phyloP scores from a whole-genome alignment of 2,329 filamentous ascomycete species.

The Monilinia aucupariae region DNA sequence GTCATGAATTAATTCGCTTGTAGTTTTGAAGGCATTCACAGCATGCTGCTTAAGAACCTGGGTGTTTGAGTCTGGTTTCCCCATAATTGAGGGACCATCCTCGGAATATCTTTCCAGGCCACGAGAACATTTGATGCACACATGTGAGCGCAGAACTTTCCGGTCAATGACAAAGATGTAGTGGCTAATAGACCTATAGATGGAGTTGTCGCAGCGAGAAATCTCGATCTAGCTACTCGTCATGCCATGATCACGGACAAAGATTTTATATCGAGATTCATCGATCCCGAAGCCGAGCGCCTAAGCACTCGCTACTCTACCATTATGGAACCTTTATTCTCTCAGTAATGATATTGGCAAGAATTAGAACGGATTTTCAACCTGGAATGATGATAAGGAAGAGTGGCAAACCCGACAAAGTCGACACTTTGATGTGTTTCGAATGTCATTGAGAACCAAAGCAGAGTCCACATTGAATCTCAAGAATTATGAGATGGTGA shows the following conservation, averaged over 20 bases:
- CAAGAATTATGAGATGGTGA: conserved; percentile 21
- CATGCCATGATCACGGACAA: conserved; percentile 4
- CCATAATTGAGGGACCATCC: conserved; percentile 8
- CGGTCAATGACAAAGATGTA: background rate
- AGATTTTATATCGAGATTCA: background rate
- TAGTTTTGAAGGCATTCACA: conserved; percentile 1
- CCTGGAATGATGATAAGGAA: conserved; percentile 15
- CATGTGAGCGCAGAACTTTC: conserved; percentile 14
- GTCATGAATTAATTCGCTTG: background rate
- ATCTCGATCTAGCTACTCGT: conserved; percentile 18
- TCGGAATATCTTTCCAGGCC: conserved; percentile 5
- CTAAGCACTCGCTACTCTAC: conserved; percentile 16
- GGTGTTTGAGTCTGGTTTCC: conserved; percentile 20
- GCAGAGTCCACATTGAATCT: conserved; percentile 21
- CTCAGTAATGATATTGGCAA: background rate
- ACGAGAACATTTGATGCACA: background rate
- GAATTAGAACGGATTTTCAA: conserved; percentile 16
- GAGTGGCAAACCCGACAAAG: conserved; percentile 12
- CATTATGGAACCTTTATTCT: conserved; percentile 20
- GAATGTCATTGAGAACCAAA: conserved; percentile 17
- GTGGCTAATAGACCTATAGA: conserved; percentile 11
- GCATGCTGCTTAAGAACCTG: conserved; percentile 12
- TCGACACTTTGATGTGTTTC: conserved; percentile 16
- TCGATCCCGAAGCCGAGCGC: background rate
- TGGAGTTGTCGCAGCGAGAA: conserved; percentile 14